phyloP scores from a whole-genome alignment of 306 rosid genomes.

The Macrotyloma uniflorum region DNA sequence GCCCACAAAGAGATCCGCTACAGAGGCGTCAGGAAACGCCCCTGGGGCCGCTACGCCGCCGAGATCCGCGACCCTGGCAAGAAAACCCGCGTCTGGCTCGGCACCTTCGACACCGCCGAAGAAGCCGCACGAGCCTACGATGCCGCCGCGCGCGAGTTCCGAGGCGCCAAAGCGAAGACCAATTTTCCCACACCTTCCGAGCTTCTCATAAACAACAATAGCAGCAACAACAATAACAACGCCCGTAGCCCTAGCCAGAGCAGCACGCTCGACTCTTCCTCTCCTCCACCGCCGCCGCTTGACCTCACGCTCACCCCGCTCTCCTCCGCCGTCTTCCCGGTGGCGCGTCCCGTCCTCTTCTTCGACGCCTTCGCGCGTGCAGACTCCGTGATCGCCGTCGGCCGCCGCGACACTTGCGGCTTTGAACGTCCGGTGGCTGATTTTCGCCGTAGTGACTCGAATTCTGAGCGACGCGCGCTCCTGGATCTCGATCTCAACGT shows the following conservation, averaged over 20 bases:
- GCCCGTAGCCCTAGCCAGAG: constrained; percentile 65
- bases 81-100: constrained; percentile 79
- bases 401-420: constrained; percentile 49
- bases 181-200: constrained; percentile 55
- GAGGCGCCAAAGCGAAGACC: constrained; percentile 72
- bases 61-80: constrained; percentile 86
- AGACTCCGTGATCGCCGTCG: constrained; percentile 5
- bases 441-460: constrained; percentile 53
- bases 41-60: constrained; percentile 89
- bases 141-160: constrained; percentile 68
- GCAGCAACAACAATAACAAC: not conserved
- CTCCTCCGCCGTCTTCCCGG: constrained; percentile 28
- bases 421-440: constrained; percentile 30
- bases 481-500: constrained; percentile 78
- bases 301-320: constrained; percentile 48
- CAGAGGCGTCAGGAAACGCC: constrained; percentile 78
- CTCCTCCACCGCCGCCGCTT: constrained; percentile 55
- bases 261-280: constrained; percentile 63
- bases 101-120: constrained; percentile 72
- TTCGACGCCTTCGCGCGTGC: constrained; percentile 62
- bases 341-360: constrained; percentile 51
- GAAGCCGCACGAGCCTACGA: constrained; percentile 87
- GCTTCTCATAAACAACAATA: not conserved
- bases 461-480: constrained; percentile 44
- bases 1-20: constrained; percentile 57